Evolutionary conservation across 441 rosid species (phyloP).

Genomic region (Mallotus repandus): DNA sequence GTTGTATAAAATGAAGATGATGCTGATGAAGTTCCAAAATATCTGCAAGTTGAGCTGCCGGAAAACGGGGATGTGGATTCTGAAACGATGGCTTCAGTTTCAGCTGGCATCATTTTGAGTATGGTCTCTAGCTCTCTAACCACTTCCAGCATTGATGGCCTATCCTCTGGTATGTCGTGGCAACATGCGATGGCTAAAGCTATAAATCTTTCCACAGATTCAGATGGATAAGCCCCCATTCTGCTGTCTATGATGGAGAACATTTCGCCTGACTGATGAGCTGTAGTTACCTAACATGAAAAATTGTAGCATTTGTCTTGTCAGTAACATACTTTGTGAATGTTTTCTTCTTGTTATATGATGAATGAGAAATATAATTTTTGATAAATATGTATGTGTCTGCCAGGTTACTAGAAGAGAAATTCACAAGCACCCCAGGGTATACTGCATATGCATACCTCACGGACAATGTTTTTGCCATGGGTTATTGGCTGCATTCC

Average conservation of each 20-base stretch:
- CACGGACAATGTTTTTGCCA: constrained; percentile 89
- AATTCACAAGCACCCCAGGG: too few relatives aligned
- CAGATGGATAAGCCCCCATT: constrained; percentile 79
- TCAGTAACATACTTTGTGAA: not conserved
- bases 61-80: constrained; percentile 19
- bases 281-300: constrained; percentile 51
- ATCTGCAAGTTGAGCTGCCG: not conserved
- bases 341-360: too few relatives aligned
- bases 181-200: constrained; percentile 65
- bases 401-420: not conserved
- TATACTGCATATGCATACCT: constrained; percentile 37
- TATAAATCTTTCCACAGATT: constrained; percentile 55
- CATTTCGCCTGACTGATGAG: constrained; percentile 49
- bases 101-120: constrained; percentile 46
- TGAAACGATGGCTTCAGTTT: constrained; percentile 17
- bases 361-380: too few relatives aligned
- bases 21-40: constrained; percentile 31
- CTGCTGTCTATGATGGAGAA: constrained; percentile 68
- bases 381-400: too few relatives aligned
- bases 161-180: constrained; percentile 58
- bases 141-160: constrained; percentile 66
- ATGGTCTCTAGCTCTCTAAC: constrained; percentile 77
- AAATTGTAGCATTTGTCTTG: not conserved
- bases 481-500: constrained; percentile 87
- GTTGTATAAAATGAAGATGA: constrained; percentile 41